Evolutionary conservation across 2,329 filamentous ascomycete species (phyloP).

Genomic region (Aaosphaeria pasadenensis): DNA sequence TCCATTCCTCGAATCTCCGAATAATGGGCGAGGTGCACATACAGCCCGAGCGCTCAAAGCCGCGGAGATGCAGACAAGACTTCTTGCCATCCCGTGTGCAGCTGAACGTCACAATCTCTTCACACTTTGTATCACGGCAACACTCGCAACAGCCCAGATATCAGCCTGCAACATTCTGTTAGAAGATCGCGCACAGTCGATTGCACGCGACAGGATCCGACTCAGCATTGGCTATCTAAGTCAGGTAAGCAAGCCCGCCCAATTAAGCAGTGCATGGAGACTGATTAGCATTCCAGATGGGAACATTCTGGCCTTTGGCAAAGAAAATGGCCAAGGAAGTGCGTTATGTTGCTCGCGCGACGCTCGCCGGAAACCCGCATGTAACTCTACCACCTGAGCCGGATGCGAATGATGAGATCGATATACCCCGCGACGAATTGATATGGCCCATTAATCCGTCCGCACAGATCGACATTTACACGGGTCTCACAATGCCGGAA

Average conservation of each 20-base stretch:
- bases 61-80: conserved; percentile 70
- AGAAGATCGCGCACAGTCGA: conserved; percentile 57
- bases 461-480: conserved; percentile 31
- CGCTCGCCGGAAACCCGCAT: conserved; percentile 36
- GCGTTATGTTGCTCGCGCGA: conserved; percentile 69
- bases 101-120: conserved; percentile 64
- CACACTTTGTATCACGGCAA: conserved; percentile 25
- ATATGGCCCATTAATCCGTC: conserved; percentile 26
- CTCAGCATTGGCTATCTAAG: conserved; percentile 71
- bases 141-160: conserved; percentile 36
- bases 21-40: conserved; percentile 51
- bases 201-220: conserved; percentile 69
- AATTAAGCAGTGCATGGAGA: too few species aligned
- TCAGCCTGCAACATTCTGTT: conserved; percentile 60
- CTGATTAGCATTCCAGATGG: conserved; percentile 51
- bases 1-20: conserved; percentile 46
- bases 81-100: conserved; percentile 70
- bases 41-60: conserved; percentile 77
- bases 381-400: conserved; percentile 4
- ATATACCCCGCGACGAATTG: conserved; percentile 27
- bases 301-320: conserved; percentile 68
- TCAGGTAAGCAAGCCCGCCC: background rate
- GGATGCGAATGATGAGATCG: conserved; percentile 14
- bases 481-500: conserved; percentile 6
- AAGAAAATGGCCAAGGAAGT: conserved; percentile 69